Percentiles rank a stretch among this genome's conserved stretches.
These are phyloP conservation scores for Triticum dicoccoides DNA, from an alignment of 176 grass and related monocot genomes.

Conservation along the genomic window DNA sequence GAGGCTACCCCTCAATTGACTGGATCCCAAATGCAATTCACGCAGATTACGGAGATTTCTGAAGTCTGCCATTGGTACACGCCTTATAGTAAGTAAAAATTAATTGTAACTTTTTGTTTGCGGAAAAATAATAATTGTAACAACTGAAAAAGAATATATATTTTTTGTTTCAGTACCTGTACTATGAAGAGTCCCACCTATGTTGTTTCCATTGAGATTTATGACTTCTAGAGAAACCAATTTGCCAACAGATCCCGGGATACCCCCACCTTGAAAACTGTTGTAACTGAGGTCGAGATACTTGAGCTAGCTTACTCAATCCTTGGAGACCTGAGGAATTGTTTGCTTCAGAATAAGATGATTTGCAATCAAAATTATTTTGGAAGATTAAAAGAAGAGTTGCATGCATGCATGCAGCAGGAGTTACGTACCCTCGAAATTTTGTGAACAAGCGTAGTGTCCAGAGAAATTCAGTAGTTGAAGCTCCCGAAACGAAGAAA, in stretches of 20 bases:
- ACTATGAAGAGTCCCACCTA: neutral
- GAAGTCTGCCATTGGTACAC: neutral
- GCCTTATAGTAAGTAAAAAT: neutral
- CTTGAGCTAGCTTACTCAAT: slow-evolving; percentile 20
- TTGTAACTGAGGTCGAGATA: slow-evolving; percentile 11
- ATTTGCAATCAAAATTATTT: neutral
- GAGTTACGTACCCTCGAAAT: neutral
- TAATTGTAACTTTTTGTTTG: neutral
- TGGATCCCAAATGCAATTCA: neutral
- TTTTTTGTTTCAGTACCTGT: neutral
- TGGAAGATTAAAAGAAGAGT: neutral
- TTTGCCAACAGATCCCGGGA: neutral
- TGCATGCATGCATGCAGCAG: neutral
- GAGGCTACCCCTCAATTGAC: neutral
- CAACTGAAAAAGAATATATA: neutral
- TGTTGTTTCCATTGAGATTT: neutral
- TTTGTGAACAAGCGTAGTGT: neutral
- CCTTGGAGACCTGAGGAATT: neutral
- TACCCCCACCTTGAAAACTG: neutral
- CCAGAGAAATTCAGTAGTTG: neutral
- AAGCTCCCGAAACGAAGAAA: neutral
- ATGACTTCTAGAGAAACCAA: too few relatives aligned
- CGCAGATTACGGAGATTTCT: neutral
- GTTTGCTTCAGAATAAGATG: neutral
- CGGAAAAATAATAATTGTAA: neutral